Conservation (phyloP, 768 basidiomycete species). For the Podaxis sp. region DNA sequence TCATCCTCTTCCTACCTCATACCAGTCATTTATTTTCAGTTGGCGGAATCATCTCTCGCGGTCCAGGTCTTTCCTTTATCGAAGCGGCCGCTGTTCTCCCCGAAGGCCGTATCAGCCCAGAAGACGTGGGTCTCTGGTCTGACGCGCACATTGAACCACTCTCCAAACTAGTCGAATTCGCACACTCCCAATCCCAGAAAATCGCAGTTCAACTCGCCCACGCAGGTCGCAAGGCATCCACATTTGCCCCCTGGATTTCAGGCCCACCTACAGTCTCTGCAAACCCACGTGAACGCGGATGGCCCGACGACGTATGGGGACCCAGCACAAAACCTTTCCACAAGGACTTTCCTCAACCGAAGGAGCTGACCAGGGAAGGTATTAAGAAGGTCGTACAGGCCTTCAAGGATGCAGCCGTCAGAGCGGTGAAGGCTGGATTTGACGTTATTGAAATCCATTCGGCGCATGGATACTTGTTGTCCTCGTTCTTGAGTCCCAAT, state of each 20-base stretch:
- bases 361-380: conserved; percentile 54
- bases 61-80: conserved; percentile 56
- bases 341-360: conserved; percentile 48
- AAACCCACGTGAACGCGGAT: conserved; percentile 42
- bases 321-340: conserved; percentile 52
- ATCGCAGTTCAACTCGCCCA: conserved; percentile 77
- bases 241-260: conserved; percentile 58
- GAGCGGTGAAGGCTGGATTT: conserved; percentile 59
- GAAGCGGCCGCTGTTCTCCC: conserved; percentile 69
- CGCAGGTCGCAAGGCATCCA: conserved; percentile 75
- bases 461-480: conserved; percentile 63
- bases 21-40: conserved; percentile 30
- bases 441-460: conserved; percentile 64
- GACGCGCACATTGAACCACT: conserved; percentile 48
- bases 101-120: conserved; percentile 65
- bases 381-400: conserved; percentile 58
- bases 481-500: conserved; percentile 57
- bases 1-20: conserved; percentile 11
- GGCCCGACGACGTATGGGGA: conserved; percentile 54
- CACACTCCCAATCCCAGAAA: conserved; percentile 68
- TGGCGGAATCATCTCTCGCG: conserved; percentile 51
- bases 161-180: conserved; percentile 61
- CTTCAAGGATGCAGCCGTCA: conserved; percentile 49
- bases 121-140: conserved; percentile 65
- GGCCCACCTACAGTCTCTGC: conserved; percentile 25